Conservation (phyloP, 1,139 yeast genomes). For the Hyphopichia buzzinii region DNA sequence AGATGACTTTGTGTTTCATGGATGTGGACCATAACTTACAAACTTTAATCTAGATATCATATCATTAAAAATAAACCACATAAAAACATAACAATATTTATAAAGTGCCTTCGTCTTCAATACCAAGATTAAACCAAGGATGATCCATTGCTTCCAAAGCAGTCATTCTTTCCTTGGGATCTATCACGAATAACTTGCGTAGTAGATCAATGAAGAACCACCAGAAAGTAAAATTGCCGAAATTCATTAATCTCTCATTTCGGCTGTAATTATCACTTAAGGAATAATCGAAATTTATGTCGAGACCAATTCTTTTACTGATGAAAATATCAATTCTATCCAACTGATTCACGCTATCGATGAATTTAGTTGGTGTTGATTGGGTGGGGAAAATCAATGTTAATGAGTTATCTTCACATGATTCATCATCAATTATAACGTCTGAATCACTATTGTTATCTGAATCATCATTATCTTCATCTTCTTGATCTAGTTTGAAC, state of each 20-base stretch:
- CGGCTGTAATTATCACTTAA: constrained; percentile 40
- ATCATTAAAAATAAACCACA: background rate
- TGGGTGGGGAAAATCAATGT: constrained; percentile 34
- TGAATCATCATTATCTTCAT: constrained; percentile 15
- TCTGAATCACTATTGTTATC: constrained; percentile 21
- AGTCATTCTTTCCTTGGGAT: constrained; percentile 61
- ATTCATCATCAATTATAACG: constrained; percentile 32
- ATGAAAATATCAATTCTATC: constrained; percentile 51
- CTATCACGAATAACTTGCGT: constrained; percentile 57
- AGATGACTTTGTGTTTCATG: too few relatives aligned
- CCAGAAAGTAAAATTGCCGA: constrained; percentile 70
- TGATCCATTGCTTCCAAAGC: constrained; percentile 73
- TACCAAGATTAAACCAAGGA: constrained; percentile 75
- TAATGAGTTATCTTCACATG: constrained; percentile 23
- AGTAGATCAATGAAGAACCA: constrained; percentile 70
- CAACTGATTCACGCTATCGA: constrained; percentile 52
- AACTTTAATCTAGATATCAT: too few relatives aligned
- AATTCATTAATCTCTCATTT: constrained; percentile 39
- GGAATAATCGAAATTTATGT: constrained; percentile 40
- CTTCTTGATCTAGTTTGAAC: constrained; percentile 17
- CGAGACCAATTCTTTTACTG: constrained; percentile 37
- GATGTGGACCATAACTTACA: too few relatives aligned
- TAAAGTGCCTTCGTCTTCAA: constrained; percentile 70
- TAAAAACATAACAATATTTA: background rate
- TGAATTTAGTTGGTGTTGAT: constrained; percentile 45